phyloP scores from a whole-genome alignment of 768 basidiomycete species.

The Collybia sordida region DNA sequence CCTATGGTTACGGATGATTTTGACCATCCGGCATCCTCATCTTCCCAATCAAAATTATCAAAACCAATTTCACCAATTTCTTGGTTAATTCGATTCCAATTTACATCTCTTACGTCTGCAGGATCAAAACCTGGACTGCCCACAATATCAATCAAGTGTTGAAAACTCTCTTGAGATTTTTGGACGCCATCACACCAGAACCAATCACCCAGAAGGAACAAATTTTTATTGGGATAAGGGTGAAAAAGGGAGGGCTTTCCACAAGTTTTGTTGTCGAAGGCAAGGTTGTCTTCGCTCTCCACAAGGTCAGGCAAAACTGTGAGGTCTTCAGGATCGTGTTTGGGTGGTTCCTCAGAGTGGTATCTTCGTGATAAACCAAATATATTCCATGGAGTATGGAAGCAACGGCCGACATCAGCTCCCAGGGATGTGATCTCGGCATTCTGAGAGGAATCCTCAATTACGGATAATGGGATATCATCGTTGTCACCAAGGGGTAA shows the following conservation, averaged over 20 bases:
- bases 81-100: conserved; percentile 10
- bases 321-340: background rate
- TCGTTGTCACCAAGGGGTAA: too few species aligned
- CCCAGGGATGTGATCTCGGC: background rate
- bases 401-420: background rate
- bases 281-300: too few species aligned
- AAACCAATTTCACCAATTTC: conserved; percentile 1
- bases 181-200: conserved; percentile 4
- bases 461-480: background rate
- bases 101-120: conserved; percentile 9
- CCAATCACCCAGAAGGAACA: conserved; percentile 11
- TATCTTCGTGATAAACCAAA: background rate
- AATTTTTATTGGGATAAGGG: conserved; percentile 10
- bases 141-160: conserved; percentile 8
- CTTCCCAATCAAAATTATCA: background rate
- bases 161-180: conserved; percentile 7
- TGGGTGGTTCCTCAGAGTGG: background rate
- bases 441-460: background rate
- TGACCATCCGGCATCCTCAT: conserved; percentile 17
- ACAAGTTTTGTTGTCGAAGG: background rate
- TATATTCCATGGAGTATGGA: background rate
- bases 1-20: conserved; percentile 1
- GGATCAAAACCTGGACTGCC: background rate
- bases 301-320: background rate
- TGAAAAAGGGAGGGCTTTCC: background rate